These are phyloP conservation scores for Penicillium cataractarum DNA, from an alignment of 495 filamentous ascomycete species.

Conservation along the genomic window DNA sequence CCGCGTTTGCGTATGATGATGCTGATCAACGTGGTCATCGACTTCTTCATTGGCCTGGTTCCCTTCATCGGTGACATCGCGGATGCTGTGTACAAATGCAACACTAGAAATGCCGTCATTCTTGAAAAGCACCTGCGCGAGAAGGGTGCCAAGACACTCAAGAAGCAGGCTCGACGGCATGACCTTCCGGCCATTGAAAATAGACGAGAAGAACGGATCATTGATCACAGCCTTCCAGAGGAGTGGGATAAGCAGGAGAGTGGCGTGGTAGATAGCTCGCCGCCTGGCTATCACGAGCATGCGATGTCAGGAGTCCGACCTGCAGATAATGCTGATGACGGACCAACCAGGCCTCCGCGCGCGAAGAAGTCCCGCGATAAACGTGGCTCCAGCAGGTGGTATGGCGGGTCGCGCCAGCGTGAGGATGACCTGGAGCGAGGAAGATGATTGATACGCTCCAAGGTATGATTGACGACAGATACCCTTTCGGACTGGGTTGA, in stretches of 20 bases:
- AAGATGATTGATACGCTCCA: constrained; percentile 14
- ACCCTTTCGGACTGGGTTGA: constrained; percentile 11
- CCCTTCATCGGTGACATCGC: constrained; percentile 84
- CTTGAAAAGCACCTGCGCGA: constrained; percentile 72
- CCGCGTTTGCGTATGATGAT: constrained; percentile 60
- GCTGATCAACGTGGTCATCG: constrained; percentile 74
- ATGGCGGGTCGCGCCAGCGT: constrained; percentile 35
- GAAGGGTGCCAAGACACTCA: constrained; percentile 37
- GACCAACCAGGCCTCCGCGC: constrained; percentile 28
- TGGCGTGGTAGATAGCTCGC: constrained; percentile 25
- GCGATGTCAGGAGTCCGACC: constrained; percentile 14
- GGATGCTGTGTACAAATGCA: constrained; percentile 69
- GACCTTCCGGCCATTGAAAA: constrained; percentile 13
- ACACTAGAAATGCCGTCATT: constrained; percentile 75
- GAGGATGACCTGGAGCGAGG: constrained; percentile 40
- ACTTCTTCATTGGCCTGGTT: constrained; percentile 80
- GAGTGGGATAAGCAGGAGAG: constrained; percentile 46
- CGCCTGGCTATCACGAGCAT: constrained; percentile 35
- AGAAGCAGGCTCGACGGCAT: constrained; percentile 12
- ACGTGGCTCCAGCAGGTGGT: constrained; percentile 36
- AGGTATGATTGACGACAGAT: constrained; percentile 15
- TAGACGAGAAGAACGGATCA: constrained; percentile 15
- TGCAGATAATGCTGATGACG: constrained; percentile 6
- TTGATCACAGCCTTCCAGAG: constrained; percentile 45
- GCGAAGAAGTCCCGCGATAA: constrained; percentile 28